Evolutionary conservation across 1,139 yeast genomes (phyloP).

Genomic region (Yamadazyma sp.): DNA sequence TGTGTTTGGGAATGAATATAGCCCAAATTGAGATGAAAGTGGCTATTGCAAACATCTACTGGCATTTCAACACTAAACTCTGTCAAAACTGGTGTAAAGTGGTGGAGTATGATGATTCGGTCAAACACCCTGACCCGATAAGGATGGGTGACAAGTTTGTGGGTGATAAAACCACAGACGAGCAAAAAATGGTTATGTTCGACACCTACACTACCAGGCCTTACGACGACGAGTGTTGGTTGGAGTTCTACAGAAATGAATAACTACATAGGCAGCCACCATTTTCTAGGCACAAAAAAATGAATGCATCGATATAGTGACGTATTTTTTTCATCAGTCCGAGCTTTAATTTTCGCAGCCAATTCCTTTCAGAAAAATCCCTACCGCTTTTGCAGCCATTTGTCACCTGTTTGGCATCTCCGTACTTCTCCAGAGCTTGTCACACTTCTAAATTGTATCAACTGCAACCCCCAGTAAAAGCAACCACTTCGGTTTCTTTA

Average conservation of each 20-base stretch:
- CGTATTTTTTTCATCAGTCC: no score
- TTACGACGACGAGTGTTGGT: slow-evolving; percentile 51
- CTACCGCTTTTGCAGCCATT: no score
- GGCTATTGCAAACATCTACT: slow-evolving; percentile 53
- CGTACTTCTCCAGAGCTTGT: no score
- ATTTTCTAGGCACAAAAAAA: background rate
- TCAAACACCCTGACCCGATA: slow-evolving; percentile 18
- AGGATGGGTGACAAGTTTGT: slow-evolving; percentile 23
- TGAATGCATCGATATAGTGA: no score
- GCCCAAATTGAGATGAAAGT: slow-evolving; percentile 69
- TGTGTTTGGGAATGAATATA: slow-evolving; percentile 73
- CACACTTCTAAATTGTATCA: no score
- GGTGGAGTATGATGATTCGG: slow-evolving; percentile 15
- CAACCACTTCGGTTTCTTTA: background rate
- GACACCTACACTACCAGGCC: slow-evolving; percentile 56
- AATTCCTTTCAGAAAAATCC: no score
- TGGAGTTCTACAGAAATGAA: slow-evolving; percentile 33
- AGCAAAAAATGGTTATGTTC: slow-evolving; percentile 50
- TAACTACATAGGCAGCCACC: background rate
- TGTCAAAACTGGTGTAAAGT: slow-evolving; percentile 47
- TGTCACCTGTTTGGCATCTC: no score
- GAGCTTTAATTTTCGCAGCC: no score
- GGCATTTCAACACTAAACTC: slow-evolving; percentile 40
- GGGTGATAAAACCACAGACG: slow-evolving; percentile 32
- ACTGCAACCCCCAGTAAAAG: no score